These are phyloP conservation scores for Hawksworthiomyces lignivorus DNA, from an alignment of 2,329 filamentous ascomycete genomes.

Conservation along the genomic window DNA sequence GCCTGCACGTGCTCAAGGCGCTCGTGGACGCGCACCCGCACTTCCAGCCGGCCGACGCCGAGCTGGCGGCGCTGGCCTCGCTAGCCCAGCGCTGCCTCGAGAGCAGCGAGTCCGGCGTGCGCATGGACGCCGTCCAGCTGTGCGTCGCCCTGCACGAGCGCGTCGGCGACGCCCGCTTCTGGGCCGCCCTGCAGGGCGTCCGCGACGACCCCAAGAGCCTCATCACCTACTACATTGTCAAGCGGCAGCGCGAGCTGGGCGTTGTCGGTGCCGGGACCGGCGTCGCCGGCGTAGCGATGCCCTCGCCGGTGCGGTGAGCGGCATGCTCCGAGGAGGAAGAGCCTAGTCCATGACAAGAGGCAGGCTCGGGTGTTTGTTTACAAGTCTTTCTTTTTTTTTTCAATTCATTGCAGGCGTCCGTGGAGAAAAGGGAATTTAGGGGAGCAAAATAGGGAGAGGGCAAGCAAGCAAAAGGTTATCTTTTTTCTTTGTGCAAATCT, in stretches of 20 bases:
- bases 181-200: slow-evolving; percentile 56
- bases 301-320: too few relatives aligned
- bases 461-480: too few relatives aligned
- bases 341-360: too few relatives aligned
- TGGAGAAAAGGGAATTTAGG: too few relatives aligned
- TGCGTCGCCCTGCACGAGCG: slow-evolving; percentile 63
- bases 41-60: slow-evolving; percentile 42
- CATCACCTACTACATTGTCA: slow-evolving; percentile 75
- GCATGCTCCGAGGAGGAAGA: too few relatives aligned
- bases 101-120: slow-evolving; percentile 52
- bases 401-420: background rate
- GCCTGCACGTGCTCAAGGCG: slow-evolving; percentile 54
- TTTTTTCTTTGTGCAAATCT: background rate
- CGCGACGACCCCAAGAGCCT: slow-evolving; percentile 68
- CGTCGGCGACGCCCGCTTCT: slow-evolving; percentile 56
- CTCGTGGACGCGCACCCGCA: slow-evolving; percentile 42
- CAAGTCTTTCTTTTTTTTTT: background rate
- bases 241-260: slow-evolving; percentile 49
- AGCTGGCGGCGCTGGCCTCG: slow-evolving; percentile 42
- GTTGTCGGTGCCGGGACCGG: too few relatives aligned
- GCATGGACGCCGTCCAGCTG: slow-evolving; percentile 73
- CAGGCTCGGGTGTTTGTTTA: background rate
- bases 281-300: too few relatives aligned
- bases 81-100: slow-evolving; percentile 52
- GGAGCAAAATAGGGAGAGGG: too few relatives aligned